Evolutionary conservation across 2,329 filamentous ascomycete genomes (phyloP).

Genomic region (Pseudocercospora fuligena): DNA sequence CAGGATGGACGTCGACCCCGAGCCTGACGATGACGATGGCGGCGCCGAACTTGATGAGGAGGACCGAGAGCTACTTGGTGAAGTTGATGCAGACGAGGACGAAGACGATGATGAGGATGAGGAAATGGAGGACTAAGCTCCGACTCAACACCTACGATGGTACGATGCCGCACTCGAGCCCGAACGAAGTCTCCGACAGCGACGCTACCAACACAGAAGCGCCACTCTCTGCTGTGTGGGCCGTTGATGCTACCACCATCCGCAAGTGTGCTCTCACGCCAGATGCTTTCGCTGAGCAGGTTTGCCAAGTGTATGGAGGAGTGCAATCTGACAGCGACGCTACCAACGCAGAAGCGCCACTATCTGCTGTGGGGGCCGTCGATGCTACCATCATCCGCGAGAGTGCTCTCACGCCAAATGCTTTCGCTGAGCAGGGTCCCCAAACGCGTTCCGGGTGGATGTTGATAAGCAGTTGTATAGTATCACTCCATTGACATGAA

Average conservation of each 20-base stretch:
- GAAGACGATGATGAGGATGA: conserved; percentile 43
- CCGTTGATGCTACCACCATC: conserved; percentile 4
- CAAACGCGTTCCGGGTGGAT: not conserved
- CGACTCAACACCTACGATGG: not conserved
- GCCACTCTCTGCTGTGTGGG: not conserved
- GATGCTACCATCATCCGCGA: conserved; percentile 10
- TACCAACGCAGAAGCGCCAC: not conserved
- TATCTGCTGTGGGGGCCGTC: conserved; percentile 1
- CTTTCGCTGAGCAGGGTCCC: conserved; percentile 8
- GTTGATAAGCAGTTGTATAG: not conserved
- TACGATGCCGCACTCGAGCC: not conserved
- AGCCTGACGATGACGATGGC: conserved; percentile 34
- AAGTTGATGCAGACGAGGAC: conserved; percentile 45
- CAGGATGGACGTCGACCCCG: conserved; percentile 32
- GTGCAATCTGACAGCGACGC: not conserved
- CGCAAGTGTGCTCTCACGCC: conserved; percentile 8
- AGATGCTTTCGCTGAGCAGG: conserved; percentile 6
- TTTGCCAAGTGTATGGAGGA: not conserved
- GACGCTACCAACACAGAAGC: conserved; percentile 2
- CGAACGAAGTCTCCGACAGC: conserved; percentile 3
- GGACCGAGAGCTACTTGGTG: conserved; percentile 44
- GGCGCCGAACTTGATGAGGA: conserved; percentile 44
- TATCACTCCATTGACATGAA: not conserved
- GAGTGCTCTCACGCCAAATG: conserved; percentile 7
- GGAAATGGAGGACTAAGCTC: conserved; percentile 31